phyloP scores from a whole-genome alignment of 2,329 filamentous ascomycete species.

The Fusarium sp. region DNA sequence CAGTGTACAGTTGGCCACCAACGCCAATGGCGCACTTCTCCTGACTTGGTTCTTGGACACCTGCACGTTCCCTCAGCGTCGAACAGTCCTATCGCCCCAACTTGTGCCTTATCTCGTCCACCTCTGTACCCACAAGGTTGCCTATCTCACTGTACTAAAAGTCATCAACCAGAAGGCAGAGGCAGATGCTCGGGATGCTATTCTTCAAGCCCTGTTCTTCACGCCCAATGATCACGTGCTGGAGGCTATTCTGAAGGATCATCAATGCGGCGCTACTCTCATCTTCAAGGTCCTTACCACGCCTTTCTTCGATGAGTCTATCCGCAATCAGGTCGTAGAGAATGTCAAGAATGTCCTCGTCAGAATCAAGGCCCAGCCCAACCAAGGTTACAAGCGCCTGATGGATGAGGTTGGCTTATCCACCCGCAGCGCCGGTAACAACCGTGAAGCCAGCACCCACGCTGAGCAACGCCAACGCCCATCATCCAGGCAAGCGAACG shows the following conservation, averaged over 20 bases:
- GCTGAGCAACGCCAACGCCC: constrained; percentile 66
- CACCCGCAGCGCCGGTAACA: constrained; percentile 63
- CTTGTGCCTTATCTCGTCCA: constrained; percentile 94
- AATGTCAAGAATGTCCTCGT: constrained; percentile 91
- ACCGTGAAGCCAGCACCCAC: constrained; percentile 57
- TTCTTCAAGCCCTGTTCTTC: constrained; percentile 93
- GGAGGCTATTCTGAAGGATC: constrained; percentile 90
- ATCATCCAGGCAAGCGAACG: constrained; percentile 64
- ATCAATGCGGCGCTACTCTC: constrained; percentile 90
- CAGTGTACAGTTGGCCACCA: constrained; percentile 95
- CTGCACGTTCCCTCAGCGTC: constrained; percentile 91
- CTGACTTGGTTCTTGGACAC: constrained; percentile 99
- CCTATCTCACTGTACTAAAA: constrained; percentile 95
- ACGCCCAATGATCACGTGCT: constrained; percentile 85
- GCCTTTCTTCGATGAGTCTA: constrained; percentile 94
- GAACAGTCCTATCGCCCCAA: constrained; percentile 90
- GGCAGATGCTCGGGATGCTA: constrained; percentile 87
- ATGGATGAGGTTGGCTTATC: constrained; percentile 99
- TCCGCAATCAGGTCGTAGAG: constrained; percentile 87
- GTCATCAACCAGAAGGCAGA: constrained; percentile 98
- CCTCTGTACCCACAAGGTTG: constrained; percentile 98
- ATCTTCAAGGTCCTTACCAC: constrained; percentile 99
- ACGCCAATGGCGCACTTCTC: constrained; percentile 92
- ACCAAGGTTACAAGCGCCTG: constrained; percentile 95
- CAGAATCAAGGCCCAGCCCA: constrained; percentile 91